phyloP scores from a whole-genome alignment of 2,329 filamentous ascomycete genomes.

The Pseudodiploospora longispora region DNA sequence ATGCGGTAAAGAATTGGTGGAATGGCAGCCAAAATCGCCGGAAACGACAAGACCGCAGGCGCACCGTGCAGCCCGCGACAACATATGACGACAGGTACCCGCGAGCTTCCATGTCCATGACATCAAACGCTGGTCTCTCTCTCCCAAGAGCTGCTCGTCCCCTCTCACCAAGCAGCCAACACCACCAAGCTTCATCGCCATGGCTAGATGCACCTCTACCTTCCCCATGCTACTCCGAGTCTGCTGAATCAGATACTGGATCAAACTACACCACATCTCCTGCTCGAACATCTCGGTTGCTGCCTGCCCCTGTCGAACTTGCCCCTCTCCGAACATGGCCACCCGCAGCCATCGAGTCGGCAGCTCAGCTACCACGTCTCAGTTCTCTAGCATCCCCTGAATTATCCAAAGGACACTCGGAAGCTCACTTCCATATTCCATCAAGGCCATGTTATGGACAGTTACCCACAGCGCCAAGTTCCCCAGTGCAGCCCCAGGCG shows the following conservation, averaged over 20 bases:
- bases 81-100: background rate
- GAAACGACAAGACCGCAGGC: slow-evolving; percentile 39
- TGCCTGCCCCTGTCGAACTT: slow-evolving; percentile 34
- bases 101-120: slow-evolving; percentile 22
- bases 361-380: slow-evolving; percentile 22
- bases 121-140: slow-evolving; percentile 12
- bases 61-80: background rate
- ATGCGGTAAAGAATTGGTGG: slow-evolving; percentile 96
- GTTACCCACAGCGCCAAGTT: slow-evolving; percentile 27
- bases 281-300: slow-evolving; percentile 24
- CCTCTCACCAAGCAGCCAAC: slow-evolving; percentile 11
- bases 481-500: slow-evolving; percentile 15
- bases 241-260: slow-evolving; percentile 58
- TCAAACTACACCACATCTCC: slow-evolving; percentile 57
- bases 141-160: slow-evolving; percentile 8
- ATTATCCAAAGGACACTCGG: slow-evolving; percentile 4
- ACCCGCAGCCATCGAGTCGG: slow-evolving; percentile 1
- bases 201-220: slow-evolving; percentile 26
- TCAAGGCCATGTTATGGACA: background rate
- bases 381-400: slow-evolving; percentile 10
- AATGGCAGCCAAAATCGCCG: slow-evolving; percentile 74
- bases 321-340: slow-evolving; percentile 23
- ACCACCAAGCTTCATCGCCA: slow-evolving; percentile 14
- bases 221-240: slow-evolving; percentile 32
- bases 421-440: background rate